Conservation (phyloP, 176 grass and related monocot species). For the Oryza brachyantha region DNA sequence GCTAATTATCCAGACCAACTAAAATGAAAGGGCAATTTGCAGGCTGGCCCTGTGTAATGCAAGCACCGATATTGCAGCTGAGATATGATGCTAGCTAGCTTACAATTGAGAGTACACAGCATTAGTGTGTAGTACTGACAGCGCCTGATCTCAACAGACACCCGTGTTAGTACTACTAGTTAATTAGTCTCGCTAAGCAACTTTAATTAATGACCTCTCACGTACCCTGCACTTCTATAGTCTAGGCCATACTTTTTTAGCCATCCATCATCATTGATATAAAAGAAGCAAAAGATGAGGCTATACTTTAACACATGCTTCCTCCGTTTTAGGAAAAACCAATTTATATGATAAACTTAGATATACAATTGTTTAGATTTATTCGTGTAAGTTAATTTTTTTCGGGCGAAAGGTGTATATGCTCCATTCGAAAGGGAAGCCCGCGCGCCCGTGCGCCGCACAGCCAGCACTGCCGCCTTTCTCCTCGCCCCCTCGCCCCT, state of each 20-base stretch:
- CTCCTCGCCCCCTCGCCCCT: no score
- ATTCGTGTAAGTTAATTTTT: no score
- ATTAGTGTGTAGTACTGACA: not conserved
- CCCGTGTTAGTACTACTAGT: not conserved
- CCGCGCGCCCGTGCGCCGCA: no score
- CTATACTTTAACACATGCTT: not conserved
- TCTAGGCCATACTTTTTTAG: not conserved
- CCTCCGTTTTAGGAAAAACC: no score
- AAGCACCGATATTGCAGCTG: not conserved
- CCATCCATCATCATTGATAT: not conserved
- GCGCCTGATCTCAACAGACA: not conserved
- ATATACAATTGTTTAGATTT: no score
- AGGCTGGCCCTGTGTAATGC: not conserved
- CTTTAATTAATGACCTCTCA: not conserved
- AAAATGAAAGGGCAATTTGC: not conserved
- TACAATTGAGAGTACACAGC: not conserved
- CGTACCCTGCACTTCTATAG: not conserved
- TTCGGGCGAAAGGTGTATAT: no score
- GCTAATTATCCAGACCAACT: not conserved
- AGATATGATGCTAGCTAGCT: not conserved
- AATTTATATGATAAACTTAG: no score
- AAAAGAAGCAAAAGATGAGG: not conserved
- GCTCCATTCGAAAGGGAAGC: slow-evolving; percentile 10
- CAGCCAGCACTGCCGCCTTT: no score
- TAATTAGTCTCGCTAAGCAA: not conserved